Percentiles rank a stretch among this genome's conserved stretches.
phyloP scores from a whole-genome alignment of 2,329 filamentous ascomycete species.

The Fusarium xyrophilum region DNA sequence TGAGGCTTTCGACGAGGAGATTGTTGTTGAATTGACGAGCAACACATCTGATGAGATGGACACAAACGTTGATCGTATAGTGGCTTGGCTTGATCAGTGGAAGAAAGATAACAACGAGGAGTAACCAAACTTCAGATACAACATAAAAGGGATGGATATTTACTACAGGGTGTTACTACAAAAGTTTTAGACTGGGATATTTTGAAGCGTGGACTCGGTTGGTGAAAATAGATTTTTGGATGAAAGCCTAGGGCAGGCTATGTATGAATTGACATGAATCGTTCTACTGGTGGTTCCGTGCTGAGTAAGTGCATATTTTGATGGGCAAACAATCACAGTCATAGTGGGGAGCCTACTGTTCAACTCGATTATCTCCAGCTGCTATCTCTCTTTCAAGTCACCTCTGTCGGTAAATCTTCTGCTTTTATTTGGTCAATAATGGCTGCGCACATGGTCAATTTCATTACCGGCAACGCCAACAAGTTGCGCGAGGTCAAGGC shows the following conservation, averaged over 20 bases:
- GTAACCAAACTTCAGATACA: neutral
- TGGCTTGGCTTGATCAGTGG: conserved; percentile 84
- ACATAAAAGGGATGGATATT: neutral
- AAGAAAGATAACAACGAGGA: conserved; percentile 64
- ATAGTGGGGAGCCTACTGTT: conserved; percentile 13
- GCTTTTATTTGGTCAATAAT: conserved; percentile 43
- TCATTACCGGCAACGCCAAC: conserved; percentile 96
- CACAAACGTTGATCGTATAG: conserved; percentile 82
- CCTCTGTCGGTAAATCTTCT: neutral
- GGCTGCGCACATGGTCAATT: conserved; percentile 68
- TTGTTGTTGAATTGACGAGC: conserved; percentile 88
- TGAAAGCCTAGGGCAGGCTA: conserved; percentile 27
- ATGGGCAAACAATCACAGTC: neutral
- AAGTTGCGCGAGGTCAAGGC: conserved; percentile 90
- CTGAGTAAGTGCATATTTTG: conserved; percentile 30
- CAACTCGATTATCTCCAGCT: conserved; percentile 8
- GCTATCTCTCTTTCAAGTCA: neutral
- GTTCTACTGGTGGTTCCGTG: conserved; percentile 24
- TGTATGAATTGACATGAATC: conserved; percentile 28
- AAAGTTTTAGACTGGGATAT: neutral
- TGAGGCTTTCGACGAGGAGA: conserved; percentile 84
- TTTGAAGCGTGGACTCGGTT: conserved; percentile 11
- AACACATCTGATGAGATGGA: conserved; percentile 86
- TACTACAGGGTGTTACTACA: neutral
- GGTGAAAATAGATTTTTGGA: conserved; percentile 36